Evolutionary conservation across 805 yeast genomes (phyloP).

Genomic region (Sugiyamaella smithiae): DNA sequence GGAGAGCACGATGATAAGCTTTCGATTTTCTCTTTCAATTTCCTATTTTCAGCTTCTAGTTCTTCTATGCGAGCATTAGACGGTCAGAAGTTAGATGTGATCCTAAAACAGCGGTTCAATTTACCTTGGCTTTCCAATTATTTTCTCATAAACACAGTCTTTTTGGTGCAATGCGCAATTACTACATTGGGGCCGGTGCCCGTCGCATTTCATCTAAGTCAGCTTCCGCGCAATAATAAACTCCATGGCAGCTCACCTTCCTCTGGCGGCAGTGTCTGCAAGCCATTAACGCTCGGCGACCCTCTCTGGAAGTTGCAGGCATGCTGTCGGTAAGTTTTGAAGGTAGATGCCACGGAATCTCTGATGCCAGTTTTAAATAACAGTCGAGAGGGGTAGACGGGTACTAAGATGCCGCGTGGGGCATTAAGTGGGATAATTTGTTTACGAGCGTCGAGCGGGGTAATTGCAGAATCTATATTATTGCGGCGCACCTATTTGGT

Average conservation of each 20-base stretch:
- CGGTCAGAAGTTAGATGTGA: not conserved
- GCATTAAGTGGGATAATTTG: too few species aligned
- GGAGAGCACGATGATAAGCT: not conserved
- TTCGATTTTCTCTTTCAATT: not conserved
- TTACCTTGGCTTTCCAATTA: not conserved
- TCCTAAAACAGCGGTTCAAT: not conserved
- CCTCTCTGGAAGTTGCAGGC: not conserved
- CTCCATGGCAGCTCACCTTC: not conserved
- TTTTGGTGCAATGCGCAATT: not conserved
- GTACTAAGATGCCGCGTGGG: too few species aligned
- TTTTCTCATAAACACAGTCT: not conserved
- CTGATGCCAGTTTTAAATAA: too few species aligned
- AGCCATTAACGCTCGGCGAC: not conserved
- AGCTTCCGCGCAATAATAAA: not conserved
- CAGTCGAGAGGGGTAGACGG: too few species aligned
- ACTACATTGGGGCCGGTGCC: slow-evolving; percentile 2
- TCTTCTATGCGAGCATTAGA: not conserved
- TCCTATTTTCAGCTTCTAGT: not conserved
- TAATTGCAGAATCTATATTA: too few species aligned
- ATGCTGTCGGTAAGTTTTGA: too few species aligned
- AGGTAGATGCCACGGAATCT: too few species aligned
- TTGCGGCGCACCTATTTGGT: too few species aligned
- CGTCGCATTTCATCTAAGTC: slow-evolving; percentile 4
- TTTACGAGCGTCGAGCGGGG: too few species aligned
- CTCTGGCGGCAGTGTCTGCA: not conserved